Conservation (phyloP, 768 basidiomycete genomes). For the Russula abietina region DNA sequence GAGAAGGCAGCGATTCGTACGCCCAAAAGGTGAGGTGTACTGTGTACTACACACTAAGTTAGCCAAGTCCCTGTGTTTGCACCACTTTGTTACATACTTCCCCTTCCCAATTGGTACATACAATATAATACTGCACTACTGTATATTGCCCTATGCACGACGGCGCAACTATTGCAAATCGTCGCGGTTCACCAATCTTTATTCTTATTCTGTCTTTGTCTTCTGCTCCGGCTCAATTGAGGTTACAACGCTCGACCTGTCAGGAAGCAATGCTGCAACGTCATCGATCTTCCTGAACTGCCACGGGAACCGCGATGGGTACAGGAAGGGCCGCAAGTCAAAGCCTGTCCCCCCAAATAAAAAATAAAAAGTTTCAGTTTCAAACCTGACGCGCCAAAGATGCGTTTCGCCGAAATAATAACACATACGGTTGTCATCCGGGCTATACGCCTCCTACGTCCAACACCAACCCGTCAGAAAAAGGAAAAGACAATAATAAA, state of each 20-base stretch:
- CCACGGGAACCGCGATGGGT: slow-evolving; percentile 91
- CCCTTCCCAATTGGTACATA: no score
- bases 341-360: slow-evolving; percentile 56
- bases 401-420: not conserved
- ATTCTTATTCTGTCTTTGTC: slow-evolving; percentile 19
- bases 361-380: not conserved
- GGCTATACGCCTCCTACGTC: slow-evolving; percentile 84
- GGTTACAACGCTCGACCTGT: slow-evolving; percentile 41
- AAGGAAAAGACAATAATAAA: not conserved
- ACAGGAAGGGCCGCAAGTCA: slow-evolving; percentile 93
- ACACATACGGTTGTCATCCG: slow-evolving; percentile 89
- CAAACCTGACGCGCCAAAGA: not conserved
- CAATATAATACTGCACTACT: no score
- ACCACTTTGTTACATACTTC: no score
- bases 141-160: not conserved
- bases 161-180: not conserved
- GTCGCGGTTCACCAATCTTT: not conserved
- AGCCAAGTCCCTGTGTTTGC: no score
- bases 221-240: slow-evolving; percentile 13
- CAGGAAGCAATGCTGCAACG: slow-evolving; percentile 68
- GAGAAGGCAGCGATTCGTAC: no score
- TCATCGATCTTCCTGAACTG: slow-evolving; percentile 96
- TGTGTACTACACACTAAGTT: no score
- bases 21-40: no score
- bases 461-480: not conserved